Evolutionary conservation across 106 monocot genomes (phyloP), one percentile per base, ranked within the genome.

Genomic region (Agapanthus africanus): DNA sequence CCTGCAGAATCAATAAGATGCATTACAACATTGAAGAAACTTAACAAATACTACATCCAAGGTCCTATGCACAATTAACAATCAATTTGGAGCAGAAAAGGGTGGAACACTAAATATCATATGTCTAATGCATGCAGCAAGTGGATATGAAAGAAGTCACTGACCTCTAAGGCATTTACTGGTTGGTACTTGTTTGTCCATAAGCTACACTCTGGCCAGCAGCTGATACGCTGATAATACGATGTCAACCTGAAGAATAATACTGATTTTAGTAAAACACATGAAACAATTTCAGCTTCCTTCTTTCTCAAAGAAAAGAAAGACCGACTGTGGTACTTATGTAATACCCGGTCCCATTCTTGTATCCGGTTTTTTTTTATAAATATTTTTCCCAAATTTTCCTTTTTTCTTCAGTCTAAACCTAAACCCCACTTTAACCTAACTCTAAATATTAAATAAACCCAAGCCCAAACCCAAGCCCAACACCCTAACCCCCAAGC

Each of bases 121-220:
- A 38, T 37, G 37, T 63, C 21, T n/a, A n/a, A n/a, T n/a, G 36
- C 64, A 26, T 65, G 64, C 64, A 39, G 37, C 16, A 65, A 6
- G 26, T 39, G 38, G 34, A 44, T 3, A 68, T 7, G 40, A 66
- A 21, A 66, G 15, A 28, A 50, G 34, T 36, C 14, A 21, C 50
- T 72, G 40, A 97, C 97, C 88, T 97, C 89, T 40, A 71, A 69
- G 33, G 80, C 71, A 78, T 80, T 83, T 73, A 84, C 84, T 19
- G 97, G 92, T 52, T 77, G 80, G 71, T 92, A 90, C 66, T 91
- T 97, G 67, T 92, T 68, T 26, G 89, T 92, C 97, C 92, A 97
- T 72, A 97, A 80, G 59, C 71, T 70, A 79, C 80, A 71, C 22
- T 74, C 76, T 67, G 78, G 37, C 37, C 38, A 68, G 70, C 54